phyloP scores from a whole-genome alignment of 805 yeast species.

The Cyberlindnera mrakii region DNA sequence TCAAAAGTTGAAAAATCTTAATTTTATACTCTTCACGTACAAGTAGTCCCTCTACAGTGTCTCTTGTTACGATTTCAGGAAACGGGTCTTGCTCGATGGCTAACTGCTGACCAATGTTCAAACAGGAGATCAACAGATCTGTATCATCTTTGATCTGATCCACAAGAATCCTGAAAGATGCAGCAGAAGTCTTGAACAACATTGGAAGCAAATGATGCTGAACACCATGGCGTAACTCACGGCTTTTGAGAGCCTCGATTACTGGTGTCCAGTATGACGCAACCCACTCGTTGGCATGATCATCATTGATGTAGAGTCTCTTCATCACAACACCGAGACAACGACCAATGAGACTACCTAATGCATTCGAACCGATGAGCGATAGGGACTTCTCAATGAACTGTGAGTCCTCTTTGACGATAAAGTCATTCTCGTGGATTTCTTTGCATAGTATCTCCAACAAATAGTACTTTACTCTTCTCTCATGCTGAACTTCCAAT shows the following conservation, averaged over 20 bases:
- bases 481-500: conserved; percentile 39
- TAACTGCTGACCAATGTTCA: conserved; percentile 60
- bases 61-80: conserved; percentile 30
- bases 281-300: conserved; percentile 19
- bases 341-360: conserved; percentile 66
- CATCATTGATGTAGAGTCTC: conserved; percentile 28
- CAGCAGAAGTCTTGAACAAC: conserved; percentile 48
- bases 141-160: conserved; percentile 26
- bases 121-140: conserved; percentile 42
- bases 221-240: conserved; percentile 33
- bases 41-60: conserved; percentile 33
- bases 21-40: conserved; percentile 41
- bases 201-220: conserved; percentile 57
- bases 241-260: conserved; percentile 8
- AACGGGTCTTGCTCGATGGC: conserved; percentile 48
- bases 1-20: conserved; percentile 53
- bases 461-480: conserved; percentile 57
- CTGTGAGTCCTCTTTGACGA: conserved; percentile 38
- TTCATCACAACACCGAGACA: conserved; percentile 38
- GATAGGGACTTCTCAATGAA: conserved; percentile 44
- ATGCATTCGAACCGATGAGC: conserved; percentile 48
- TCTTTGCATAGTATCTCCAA: conserved; percentile 51
- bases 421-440: conserved; percentile 30
- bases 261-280: conserved; percentile 19
- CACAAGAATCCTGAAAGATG: conserved; percentile 36